Evolutionary conservation across 305 asterid species (phyloP), one percentile per base, ranked within the genome.

Genomic region (Andrographis paniculata): DNA sequence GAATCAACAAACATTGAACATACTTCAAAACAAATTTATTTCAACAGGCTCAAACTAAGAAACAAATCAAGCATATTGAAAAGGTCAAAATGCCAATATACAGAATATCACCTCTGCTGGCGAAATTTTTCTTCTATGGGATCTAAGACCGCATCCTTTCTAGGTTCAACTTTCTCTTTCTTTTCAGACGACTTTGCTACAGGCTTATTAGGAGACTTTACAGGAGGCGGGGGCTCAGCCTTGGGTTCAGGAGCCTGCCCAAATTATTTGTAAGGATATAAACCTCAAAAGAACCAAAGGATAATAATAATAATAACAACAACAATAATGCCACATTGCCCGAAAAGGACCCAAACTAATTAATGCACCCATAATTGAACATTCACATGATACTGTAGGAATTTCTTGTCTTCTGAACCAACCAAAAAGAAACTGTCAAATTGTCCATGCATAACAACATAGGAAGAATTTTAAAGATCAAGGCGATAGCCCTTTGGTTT

Each of bases 171-270:
- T 62, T 71, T 73, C 60, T 67, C 83, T 64, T 76, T 76, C 87
- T 78, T 80, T 36, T 80, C 86, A 66, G 14, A 37, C 7, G 76
- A 47, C 67, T 85, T 89, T 38, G 68, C 66, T 11, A 65, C 60
- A 52, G 75, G 35, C 65, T 78, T 83, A 58, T 83, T 78, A 50
- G 80, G 61, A 49, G 59, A 70, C 65, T 76, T 78, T 60, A 39
- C 91, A 55, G 76, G 57, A 60, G 71, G 75, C 18, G 71, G 70
- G 10, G 59, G 50, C 66, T 73, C 85, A 14, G 20, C 69, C 47
- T 59, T 73, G 48, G 87, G 73, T 62, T n/a, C n/a, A n/a, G n/a
- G n/a, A n/a, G 66, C 85, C 95, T 82, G 72, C 42, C 15, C 27
- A 58, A 20, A 56, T 22, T 45, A 63, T 48, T 33, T 33, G 0